Evolutionary conservation across 805 yeast species (phyloP), one percentile per base, ranked within the genome.

Genomic region (Saccharomycopsis oosterbeekiorum): DNA sequence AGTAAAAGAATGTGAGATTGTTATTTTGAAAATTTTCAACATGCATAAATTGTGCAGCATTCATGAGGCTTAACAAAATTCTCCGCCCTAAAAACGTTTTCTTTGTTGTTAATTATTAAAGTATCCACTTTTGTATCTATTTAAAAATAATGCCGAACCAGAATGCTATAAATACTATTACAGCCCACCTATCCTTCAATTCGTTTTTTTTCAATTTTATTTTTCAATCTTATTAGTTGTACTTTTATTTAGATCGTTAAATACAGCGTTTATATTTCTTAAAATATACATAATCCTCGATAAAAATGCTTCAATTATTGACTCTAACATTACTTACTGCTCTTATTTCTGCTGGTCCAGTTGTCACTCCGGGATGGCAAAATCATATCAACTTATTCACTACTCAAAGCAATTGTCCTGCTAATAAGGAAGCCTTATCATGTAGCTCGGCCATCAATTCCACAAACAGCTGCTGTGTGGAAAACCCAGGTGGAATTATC

Each of bases 401-500:
- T 37, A 62, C 65, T 29, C 57, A 57, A 40, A 42, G 63, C 36
- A 54, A 50, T 26, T 62, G 65, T 39, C 17, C 58, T 12, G 47
- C 40, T 2, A 17, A 29, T 19, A 54, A 57, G 34, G 65, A 62
- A 55, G 41, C 21, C 1, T 43, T 62, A 10, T 62, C 65, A 6
- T 62, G 65, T 26, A 54, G 59, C 19, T 57, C 40, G 2, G n/a
- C 12, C 14, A 58, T 50, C 66, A 69, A 76, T 4, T 79, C 88
- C 0, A 77, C 75, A 1, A 84, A 89, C 70, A 70, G 82, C 1
- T 92, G 97, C 70, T 92, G 97, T 73, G 89, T 85, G 70, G 97
- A 91, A 69, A 80, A 82, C 56, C 92, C 92, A 10, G 93, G 96
- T 56, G 97, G 97, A 5, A 78, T 89, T 15, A 76, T 92, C 42